Conservation (phyloP, 768 basidiomycete species). For the Amanita muscaria region DNA sequence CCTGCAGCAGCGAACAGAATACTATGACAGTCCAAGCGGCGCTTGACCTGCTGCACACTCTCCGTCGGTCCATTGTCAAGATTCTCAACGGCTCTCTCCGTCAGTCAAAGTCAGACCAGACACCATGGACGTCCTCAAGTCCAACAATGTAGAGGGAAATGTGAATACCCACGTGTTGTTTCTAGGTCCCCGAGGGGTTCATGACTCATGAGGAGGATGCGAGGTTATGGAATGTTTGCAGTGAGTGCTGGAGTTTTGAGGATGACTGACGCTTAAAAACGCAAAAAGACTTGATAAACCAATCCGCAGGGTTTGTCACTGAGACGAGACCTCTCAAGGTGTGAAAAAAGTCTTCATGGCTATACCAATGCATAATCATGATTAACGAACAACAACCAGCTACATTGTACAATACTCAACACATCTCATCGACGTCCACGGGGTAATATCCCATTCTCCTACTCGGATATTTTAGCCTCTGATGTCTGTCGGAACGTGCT, state of each 20-base stretch:
- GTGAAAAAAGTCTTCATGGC: neutral
- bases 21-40: constrained; percentile 34
- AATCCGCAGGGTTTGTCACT: constrained; percentile 31
- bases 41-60: constrained; percentile 32
- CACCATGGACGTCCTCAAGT: constrained; percentile 37
- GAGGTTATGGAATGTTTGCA: constrained; percentile 22
- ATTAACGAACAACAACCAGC: constrained; percentile 22
- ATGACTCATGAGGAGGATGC: constrained; percentile 15
- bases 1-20: constrained; percentile 30
- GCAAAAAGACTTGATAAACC: constrained; percentile 31
- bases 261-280: too few species aligned
- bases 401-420: constrained; percentile 46
- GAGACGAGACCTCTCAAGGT: constrained; percentile 47
- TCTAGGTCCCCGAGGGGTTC: constrained; percentile 34
- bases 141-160: constrained; percentile 14
- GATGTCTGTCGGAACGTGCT: neutral
- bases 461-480: constrained; percentile 26
- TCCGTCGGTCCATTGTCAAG: constrained; percentile 32
- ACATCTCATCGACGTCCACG: constrained; percentile 34
- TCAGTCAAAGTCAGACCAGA: constrained; percentile 31
- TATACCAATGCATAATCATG: too few species aligned
- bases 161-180: constrained; percentile 46
- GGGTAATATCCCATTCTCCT: constrained; percentile 28
- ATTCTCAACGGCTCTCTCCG: constrained; percentile 23
- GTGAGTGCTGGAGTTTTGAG: too few species aligned